Base-by-base conservation (phyloP, 2,329 filamentous ascomycete species). In the Akanthomyces muscarius region DNA sequence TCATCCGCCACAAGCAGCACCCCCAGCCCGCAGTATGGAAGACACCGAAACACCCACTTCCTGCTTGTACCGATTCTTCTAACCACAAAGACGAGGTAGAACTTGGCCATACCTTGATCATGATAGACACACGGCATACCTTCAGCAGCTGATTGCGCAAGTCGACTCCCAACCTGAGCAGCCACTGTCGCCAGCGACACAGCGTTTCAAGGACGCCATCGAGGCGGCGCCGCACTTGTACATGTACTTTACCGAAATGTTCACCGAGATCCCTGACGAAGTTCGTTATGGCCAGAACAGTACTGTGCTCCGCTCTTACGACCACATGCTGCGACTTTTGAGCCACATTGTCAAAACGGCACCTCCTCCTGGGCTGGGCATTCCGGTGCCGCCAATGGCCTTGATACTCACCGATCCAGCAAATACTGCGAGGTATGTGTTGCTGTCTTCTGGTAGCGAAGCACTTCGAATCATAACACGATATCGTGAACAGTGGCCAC, bases 391-490 rank as follows among this genome's bases (percentile, higher is more conserved):
- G 47, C 61, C 61, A 0, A 63, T 63, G 33, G 45, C 50, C 5
- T 0, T 58, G 30, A 36, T 63, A 3, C 30, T 63, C 7, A 53
- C 84, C 68, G 83, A 82, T 66, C 79, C 76, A 18, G 83, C 84
- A 80, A 81, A 76, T 5, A 85, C 82, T 5, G 77, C 82, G 13
- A 81, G 79, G 79, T 75, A 66, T 69, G 64, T 11, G 21, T 16
- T 28, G 14, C 11, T 28, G 11, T 28, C 5, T 7, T 13, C 7
- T 1, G 5, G 23, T 1, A 6, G 13, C 5, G 23, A 10, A 4
- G 5, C 13, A 28, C 11, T 7, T 3, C 5, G 14, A 3, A 28
- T 7, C 5, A 3, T 8, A 28, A 51, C 47, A 51, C 28, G 28
- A 30, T 14, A 33, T 4, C 41, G 0, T 21, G 23, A 38, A 42